Base-by-base conservation (phyloP, 805 yeast species). In the Candida sakaeoensis region DNA sequence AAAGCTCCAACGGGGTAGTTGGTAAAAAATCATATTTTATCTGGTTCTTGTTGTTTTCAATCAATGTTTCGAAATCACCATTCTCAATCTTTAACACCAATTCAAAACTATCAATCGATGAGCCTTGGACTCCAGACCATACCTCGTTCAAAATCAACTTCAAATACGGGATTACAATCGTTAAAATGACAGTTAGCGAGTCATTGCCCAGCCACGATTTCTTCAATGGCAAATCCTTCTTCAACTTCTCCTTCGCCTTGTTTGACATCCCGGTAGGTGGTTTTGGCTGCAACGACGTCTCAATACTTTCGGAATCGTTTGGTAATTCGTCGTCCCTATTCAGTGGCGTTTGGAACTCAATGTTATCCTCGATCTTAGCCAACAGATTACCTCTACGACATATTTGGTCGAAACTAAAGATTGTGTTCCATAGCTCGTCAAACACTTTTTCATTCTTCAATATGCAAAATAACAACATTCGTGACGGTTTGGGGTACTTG, bases 181-280 rank as follows among this genome's bases (percentile, higher is more conserved):
- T 58, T 18, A 73, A 36, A 1, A 79, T 60, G 3, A 69, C 58
- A 6, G 60, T 49, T 24, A 75, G 62, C 0, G 82, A 66, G 16
- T 73, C 74, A 46, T 53, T 69, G 1, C 85, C 85, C 14, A 78
- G 72, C 85, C 86, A 78, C 0, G 76, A 64, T 33, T 65, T 54
- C 22, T 65, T 62, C 29, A 81, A 52, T 2, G 81, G 70, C 3
- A 75, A 68, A 44, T 73, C 72, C 26, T 60, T 58, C 0, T 80
- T 77, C 23, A 68, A 58, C 45, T 82, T 81, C 12, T 76, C 74
- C 33, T 68, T 70, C 1, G 82, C 79, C 36, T 66, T 74, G 13
- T 53, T 50, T 0, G 85, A 75, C 85, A 81, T 79, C 3, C 87
- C 86, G 1, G 68, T 56, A 4, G 82, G 83, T 9, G 68, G 71